Evolutionary conservation across 2,329 filamentous ascomycete genomes (phyloP), one percentile per base, ranked within the genome.

Genomic region (Xylaria sp.): DNA sequence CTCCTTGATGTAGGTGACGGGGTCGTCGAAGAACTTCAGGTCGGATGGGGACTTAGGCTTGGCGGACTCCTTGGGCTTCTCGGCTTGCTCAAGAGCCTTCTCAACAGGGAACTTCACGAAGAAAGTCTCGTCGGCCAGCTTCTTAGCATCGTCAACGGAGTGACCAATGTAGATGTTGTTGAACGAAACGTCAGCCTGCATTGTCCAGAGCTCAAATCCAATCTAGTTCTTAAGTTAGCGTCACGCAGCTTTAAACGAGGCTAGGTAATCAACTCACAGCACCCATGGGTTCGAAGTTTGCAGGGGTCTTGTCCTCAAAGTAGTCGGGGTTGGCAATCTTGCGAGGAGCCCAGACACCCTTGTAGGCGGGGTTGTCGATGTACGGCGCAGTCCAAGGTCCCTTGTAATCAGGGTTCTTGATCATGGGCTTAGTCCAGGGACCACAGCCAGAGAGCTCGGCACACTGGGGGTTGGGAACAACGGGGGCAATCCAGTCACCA

Each of bases 151-250:
- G 79, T 93, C 93, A 75, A 96, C 81, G 23, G 95, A 98, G 90
- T 99, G 96, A 72, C 96, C 96, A 80, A 99, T 94, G 89, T 98
- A 99, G 87, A 99, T 97, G 90, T 99, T 99, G 89, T 98, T 93
- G 78, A 99, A 98, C 77, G 97, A 91, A 76, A 99, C 98, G 80
- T 97, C 92, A 81, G 90, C 97, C 85, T 97, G 95, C 96, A 99
- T 99, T 77, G 96, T 98, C 96, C 96, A 99, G 84, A 99, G 95
- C 84, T 99, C 96, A 78, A 98, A 98, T 76, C 96, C 96, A 84
- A 98, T 94, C 92, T 94, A 78, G 23, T 55, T 64, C 5, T 72
- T n/a, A 60, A 66, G 70, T 64, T 12, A 68, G 36, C 25, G 53
- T 23, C 18, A 28, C 23, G 4, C 32, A 57, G 39, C 20, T 18